Evolutionary conservation across 305 asterid genomes (phyloP), one percentile per base, ranked within the genome.

Genomic region (Fraxinus floribunda): DNA sequence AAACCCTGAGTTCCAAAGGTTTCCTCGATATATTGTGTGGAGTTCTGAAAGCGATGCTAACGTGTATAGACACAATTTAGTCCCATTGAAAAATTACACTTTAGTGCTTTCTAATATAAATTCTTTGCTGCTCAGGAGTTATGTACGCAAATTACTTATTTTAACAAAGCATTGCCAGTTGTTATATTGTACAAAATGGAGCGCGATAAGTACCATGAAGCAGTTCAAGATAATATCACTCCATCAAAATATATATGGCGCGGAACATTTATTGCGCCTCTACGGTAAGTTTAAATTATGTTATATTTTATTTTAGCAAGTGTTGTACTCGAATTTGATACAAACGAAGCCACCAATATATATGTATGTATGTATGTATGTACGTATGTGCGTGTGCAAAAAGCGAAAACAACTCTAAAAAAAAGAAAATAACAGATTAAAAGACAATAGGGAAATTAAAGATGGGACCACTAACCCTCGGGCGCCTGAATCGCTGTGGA

Each of bases 401-500:
- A 18, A 9, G 29, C 16, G 22, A 4, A 62, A 11, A 41, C 75
- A 9, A 18, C 7, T 2, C 3, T n/a, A 73, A 0, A 5, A 32
- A 39, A 68, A 24, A 36, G 1, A 10, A 18, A 41, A 46, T 9
- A 77, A 1, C 9, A 34, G 46, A 24, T 22, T 20, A 36, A 29
- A 5, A 20, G 24, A 16, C 32, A 83, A 30, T 26, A 3, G 34
- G 11, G 78, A n/a, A 0, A 46, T 29, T 30, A 11, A 2, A 32
- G 36, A 13, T 15, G 35, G 1, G 55, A 57, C 3, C 29, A 80
- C 55, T 86, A 49, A 95, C 98, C 95, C 97, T 95, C 84, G 98
- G 98, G 89, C 98, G 97, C 36, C 93, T 92, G 94, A 91, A 93
- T 35, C 97, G 94, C 93, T 90, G 93, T 15, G 98, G 98, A 0